phyloP scores from a whole-genome alignment of 2,329 filamentous ascomycete genomes.

The Fusarium ramigenum region DNA sequence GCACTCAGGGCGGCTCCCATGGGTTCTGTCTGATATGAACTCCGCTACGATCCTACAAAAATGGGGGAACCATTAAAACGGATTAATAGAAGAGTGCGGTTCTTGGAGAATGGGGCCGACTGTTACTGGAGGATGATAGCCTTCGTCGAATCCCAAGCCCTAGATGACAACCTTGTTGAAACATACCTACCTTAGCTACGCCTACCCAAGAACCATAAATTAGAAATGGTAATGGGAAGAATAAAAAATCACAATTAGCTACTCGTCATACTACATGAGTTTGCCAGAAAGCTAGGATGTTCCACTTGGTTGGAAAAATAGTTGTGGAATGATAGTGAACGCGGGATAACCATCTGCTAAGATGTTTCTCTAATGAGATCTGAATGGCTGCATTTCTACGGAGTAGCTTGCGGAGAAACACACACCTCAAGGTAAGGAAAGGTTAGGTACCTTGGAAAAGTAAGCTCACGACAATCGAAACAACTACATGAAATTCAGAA shows the following conservation, averaged over 20 bases:
- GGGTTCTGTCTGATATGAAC: neutral
- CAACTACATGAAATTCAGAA: neutral
- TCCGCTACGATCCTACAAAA: neutral
- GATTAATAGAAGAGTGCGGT: neutral
- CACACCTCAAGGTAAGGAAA: neutral
- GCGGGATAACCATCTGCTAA: neutral
- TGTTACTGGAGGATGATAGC: neutral
- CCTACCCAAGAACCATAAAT: neutral
- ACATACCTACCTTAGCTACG: neutral
- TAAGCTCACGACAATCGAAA: neutral
- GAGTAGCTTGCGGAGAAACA: neutral
- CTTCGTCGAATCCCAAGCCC: neutral
- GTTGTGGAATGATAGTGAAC: neutral
- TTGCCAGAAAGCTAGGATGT: neutral
- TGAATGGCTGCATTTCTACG: neutral
- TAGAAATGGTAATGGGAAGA: neutral
- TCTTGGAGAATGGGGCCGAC: neutral
- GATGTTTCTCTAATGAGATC: neutral
- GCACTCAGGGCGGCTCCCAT: neutral
- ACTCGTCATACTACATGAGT: neutral
- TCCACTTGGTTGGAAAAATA: neutral
- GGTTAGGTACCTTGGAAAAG: neutral
- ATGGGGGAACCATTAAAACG: neutral
- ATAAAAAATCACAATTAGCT: neutral
- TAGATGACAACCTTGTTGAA: constrained; percentile 13